Percentiles rank a stretch among this genome's conserved stretches.
These are phyloP conservation scores for Pythium volutum DNA, from an alignment of 352 stramenopile species.

Conservation along the genomic window DNA sequence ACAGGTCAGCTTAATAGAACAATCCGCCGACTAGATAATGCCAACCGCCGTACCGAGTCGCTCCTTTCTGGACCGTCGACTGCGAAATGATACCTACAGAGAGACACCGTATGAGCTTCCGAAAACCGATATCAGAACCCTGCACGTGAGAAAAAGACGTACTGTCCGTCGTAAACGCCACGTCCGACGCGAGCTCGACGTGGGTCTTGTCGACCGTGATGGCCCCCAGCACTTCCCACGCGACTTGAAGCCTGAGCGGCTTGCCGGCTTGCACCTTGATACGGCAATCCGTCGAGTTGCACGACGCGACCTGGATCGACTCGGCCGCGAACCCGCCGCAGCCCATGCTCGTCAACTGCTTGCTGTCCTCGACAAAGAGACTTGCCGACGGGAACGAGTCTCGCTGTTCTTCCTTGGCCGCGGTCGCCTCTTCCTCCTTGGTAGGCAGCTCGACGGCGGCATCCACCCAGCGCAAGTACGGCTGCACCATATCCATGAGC, in stretches of 20 bases:
- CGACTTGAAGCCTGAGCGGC: conserved; percentile 56
- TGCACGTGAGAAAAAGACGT: not conserved
- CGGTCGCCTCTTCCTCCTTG: not conserved
- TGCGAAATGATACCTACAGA: conserved; percentile 42
- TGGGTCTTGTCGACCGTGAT: conserved; percentile 73
- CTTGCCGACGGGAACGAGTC: conserved; percentile 42
- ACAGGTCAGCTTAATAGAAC: not conserved
- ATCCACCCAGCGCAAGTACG: conserved; percentile 88
- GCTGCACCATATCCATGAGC: conserved; percentile 94
- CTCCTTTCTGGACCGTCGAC: conserved; percentile 41
- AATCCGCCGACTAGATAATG: not conserved
- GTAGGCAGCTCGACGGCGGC: conserved; percentile 13
- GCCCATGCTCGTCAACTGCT: conserved; percentile 50
- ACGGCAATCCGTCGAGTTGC: conserved; percentile 38
- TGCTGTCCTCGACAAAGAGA: conserved; percentile 36
- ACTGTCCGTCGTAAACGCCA: conserved; percentile 39
- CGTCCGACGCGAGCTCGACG: conserved; percentile 55
- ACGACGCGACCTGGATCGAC: conserved; percentile 44
- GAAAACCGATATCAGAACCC: no score
- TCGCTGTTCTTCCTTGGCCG: not conserved
- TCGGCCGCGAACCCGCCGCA: conserved; percentile 41
- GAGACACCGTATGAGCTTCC: no score
- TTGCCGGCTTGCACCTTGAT: conserved; percentile 25
- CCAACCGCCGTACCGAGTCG: conserved; percentile 34
- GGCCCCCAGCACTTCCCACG: conserved; percentile 77